phyloP scores from a whole-genome alignment of 208 protist species.

The Crithidia thermophila region DNA sequence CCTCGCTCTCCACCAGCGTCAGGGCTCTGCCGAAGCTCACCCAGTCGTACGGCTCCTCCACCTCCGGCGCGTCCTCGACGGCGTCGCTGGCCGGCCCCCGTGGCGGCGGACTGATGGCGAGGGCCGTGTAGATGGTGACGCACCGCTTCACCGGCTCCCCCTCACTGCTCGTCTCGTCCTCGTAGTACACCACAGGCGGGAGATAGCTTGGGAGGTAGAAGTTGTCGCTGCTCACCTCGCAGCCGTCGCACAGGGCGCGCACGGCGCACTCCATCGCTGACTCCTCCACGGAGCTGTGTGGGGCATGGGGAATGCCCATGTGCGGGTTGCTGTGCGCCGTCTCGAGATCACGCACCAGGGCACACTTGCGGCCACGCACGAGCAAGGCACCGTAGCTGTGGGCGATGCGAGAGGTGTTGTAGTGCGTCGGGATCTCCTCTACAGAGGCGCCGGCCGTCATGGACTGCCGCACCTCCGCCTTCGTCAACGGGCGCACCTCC shows the following conservation, averaged over 20 bases:
- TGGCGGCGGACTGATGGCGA: constrained; percentile 65
- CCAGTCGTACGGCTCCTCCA: constrained; percentile 83
- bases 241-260: constrained; percentile 71
- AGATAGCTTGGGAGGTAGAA: constrained; percentile 77
- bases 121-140: constrained; percentile 60
- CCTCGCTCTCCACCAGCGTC: constrained; percentile 38
- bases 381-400: constrained; percentile 75
- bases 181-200: constrained; percentile 68
- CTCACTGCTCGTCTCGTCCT: not conserved
- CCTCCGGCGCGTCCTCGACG: constrained; percentile 56
- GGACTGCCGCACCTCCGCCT: constrained; percentile 55
- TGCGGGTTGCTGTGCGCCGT: not conserved
- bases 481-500: constrained; percentile 54
- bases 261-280: constrained; percentile 67
- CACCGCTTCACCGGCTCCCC: constrained; percentile 19
- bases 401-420: constrained; percentile 61
- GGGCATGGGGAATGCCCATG: constrained; percentile 48
- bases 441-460: constrained; percentile 56
- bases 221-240: constrained; percentile 85
- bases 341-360: constrained; percentile 47
- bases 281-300: constrained; percentile 41
- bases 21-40: constrained; percentile 56
- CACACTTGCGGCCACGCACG: constrained; percentile 85
- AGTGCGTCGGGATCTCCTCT: constrained; percentile 49
- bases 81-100: constrained; percentile 55